Evolutionary conservation across 345 rosid species (phyloP).

Genomic region (Ceriops decandra): DNA sequence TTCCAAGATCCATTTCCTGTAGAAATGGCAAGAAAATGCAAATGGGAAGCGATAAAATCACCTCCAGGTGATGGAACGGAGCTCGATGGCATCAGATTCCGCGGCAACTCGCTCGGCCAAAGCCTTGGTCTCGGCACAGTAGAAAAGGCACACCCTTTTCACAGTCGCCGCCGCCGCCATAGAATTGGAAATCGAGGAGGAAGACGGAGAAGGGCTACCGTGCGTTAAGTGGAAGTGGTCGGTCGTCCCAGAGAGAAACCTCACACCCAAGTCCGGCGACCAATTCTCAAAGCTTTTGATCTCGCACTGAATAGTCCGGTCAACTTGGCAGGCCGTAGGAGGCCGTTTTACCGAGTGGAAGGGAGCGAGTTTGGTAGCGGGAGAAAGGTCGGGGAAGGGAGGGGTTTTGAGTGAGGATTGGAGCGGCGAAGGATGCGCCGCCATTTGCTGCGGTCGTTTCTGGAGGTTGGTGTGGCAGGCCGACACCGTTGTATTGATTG

Average conservation of each 20-base stretch:
- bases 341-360: not conserved
- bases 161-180: conserved; percentile 45
- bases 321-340: no score
- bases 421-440: conserved; percentile 14
- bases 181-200: conserved; percentile 43
- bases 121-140: conserved; percentile 66
- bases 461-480: no score
- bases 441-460: conserved; percentile 9
- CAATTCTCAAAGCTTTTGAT: conserved; percentile 54
- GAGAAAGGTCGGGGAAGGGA: not conserved
- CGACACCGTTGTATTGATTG: no score
- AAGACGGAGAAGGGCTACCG: conserved; percentile 18
- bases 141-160: conserved; percentile 70
- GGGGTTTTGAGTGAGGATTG: not conserved
- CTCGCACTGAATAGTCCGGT: conserved; percentile 29
- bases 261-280: conserved; percentile 43
- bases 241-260: conserved; percentile 40
- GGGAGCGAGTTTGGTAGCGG: not conserved
- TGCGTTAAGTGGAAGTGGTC: conserved; percentile 45
- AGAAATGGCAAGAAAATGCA: not conserved
- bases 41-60: conserved; percentile 6
- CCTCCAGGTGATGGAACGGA: conserved; percentile 86
- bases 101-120: conserved; percentile 77
- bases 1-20: no score
- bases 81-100: conserved; percentile 76